Evolutionary conservation across 306 rosid species (phyloP).

Genomic region (Fagus sylvatica): DNA sequence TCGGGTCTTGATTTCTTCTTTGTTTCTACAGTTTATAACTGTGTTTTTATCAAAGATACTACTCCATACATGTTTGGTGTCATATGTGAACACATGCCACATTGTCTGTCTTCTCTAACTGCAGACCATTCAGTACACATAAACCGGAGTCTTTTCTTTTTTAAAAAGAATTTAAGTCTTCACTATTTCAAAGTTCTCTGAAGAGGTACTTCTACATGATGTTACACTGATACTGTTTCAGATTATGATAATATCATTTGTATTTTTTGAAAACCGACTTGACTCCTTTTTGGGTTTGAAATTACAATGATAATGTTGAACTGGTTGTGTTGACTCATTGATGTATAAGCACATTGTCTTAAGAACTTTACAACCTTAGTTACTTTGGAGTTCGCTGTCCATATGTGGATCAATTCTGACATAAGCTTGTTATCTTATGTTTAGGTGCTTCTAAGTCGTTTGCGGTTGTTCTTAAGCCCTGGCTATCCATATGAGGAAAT

Average conservation of each 20-base stretch:
- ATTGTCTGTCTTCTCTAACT: too few species aligned
- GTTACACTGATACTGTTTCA: not conserved
- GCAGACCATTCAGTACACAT: too few species aligned
- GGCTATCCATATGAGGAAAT: conserved; percentile 99
- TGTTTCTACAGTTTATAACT: too few species aligned
- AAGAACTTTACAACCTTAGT: not conserved
- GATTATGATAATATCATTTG: not conserved
- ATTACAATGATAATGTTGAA: not conserved
- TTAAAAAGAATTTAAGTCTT: too few species aligned
- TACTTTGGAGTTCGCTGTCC: not conserved
- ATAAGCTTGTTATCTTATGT: conserved; percentile 25
- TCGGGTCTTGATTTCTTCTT: too few species aligned
- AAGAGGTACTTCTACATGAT: not conserved
- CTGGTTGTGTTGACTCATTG: not conserved
- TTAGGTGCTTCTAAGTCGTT: conserved; percentile 92
- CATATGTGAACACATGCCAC: too few species aligned
- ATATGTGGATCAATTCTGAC: not conserved
- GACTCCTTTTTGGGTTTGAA: not conserved
- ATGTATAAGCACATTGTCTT: not conserved
- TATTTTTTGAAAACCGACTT: not conserved
- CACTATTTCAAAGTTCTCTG: not conserved
- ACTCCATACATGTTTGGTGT: too few species aligned
- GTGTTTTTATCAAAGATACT: too few species aligned
- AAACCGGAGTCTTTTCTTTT: too few species aligned
- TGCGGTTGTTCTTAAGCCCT: conserved; percentile 98